Percentiles rank a stretch among this genome's conserved stretches.
These are phyloP conservation scores for Stachybotrys chartarum DNA, from an alignment of 2,329 filamentous ascomycete species.

Conservation along the genomic window DNA sequence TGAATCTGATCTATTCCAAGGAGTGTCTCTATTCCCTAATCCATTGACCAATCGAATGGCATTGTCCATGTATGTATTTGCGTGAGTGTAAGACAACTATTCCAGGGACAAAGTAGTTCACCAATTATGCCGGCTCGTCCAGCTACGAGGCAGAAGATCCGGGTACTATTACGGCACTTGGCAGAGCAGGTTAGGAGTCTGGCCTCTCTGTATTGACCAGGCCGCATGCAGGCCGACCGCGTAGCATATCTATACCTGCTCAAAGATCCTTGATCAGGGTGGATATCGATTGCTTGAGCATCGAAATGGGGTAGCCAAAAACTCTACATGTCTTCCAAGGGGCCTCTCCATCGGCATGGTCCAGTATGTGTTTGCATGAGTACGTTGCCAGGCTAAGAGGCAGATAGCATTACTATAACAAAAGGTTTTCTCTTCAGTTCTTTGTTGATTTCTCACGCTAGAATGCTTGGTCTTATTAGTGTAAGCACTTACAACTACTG, in stretches of 20 bases:
- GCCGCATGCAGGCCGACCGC: background rate
- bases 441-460: too few relatives aligned
- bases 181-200: background rate
- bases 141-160: background rate
- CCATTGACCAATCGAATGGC: too few relatives aligned
- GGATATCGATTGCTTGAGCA: background rate
- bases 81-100: background rate
- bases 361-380: too few relatives aligned
- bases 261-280: background rate
- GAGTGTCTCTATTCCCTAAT: too few relatives aligned
- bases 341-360: too few relatives aligned
- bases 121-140: background rate
- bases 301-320: background rate
- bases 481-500: too few relatives aligned
- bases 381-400: too few relatives aligned
- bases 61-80: too few relatives aligned
- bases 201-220: background rate
- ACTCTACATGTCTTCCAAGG: too few relatives aligned
- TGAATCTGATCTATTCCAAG: background rate
- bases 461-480: too few relatives aligned
- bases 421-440: too few relatives aligned
- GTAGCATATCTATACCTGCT: background rate
- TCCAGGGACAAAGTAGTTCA: background rate
- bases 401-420: too few relatives aligned
- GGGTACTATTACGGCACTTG: background rate